Percentiles rank a stretch among this genome's conserved stretches.
Evolutionary conservation across 768 basidiomycete species (phyloP).

Genomic region (Hortiboletus flavorubellus): DNA sequence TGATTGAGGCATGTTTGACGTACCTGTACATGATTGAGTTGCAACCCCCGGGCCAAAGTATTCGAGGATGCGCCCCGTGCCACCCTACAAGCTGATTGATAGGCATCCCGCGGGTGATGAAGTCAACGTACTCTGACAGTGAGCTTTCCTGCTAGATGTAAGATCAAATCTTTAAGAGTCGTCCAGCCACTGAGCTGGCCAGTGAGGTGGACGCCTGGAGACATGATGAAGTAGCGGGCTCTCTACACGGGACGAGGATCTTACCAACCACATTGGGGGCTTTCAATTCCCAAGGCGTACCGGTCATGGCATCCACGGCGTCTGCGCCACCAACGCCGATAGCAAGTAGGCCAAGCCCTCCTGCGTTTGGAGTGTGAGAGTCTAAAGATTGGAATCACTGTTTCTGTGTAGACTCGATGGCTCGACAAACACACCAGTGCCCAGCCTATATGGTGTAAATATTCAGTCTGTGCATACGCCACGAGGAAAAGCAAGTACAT

Average conservation of each 20-base stretch:
- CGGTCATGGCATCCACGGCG: conserved; percentile 97
- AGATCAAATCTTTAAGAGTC: conserved; percentile 93
- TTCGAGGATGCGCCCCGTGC: conserved; percentile 93
- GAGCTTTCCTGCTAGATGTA: conserved; percentile 90
- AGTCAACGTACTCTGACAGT: conserved; percentile 73
- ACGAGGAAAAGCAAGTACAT: conserved; percentile 51
- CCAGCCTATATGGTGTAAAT: conserved; percentile 52
- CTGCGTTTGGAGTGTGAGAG: conserved; percentile 97
- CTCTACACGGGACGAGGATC: conserved; percentile 14
- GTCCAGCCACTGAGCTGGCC: conserved; percentile 89
- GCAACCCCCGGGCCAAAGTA: conserved; percentile 94
- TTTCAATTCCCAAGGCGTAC: conserved; percentile 97
- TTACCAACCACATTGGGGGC: conserved; percentile 80
- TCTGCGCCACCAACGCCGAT: conserved; percentile 99
- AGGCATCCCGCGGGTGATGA: not conserved
- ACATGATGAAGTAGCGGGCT: not conserved
- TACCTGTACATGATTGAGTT: conserved; percentile 89
- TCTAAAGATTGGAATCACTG: conserved; percentile 44
- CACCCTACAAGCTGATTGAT: conserved; percentile 55
- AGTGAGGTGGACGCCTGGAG: conserved; percentile 77
- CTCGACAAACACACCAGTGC: conserved; percentile 56
- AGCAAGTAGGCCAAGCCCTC: conserved; percentile 92
- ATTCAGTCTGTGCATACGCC: not conserved
- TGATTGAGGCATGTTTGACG: conserved; percentile 2
- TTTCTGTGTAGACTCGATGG: not conserved